Evolutionary conservation across 768 basidiomycete genomes (phyloP).

Genomic region (Ephemerocybe angulata): DNA sequence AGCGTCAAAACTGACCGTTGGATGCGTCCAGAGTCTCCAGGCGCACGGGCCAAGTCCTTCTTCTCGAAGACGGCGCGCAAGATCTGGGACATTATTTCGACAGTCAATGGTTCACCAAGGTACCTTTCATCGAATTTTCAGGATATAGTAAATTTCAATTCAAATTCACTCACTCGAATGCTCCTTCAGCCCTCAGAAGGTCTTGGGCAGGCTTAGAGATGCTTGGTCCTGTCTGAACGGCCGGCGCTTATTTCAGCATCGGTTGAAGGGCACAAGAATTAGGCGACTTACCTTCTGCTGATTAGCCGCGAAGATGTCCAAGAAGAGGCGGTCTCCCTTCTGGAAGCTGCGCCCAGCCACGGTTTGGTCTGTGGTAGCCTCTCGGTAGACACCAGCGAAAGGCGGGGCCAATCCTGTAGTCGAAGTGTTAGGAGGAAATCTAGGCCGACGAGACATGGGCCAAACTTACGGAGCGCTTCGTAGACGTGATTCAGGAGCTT

Average conservation of each 20-base stretch:
- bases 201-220: not conserved
- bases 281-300: conserved; percentile 44
- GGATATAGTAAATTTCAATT: conserved; percentile 29
- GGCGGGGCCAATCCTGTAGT: conserved; percentile 69
- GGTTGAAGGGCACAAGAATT: not conserved
- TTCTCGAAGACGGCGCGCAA: conserved; percentile 62
- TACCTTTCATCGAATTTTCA: conserved; percentile 37
- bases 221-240: too few species aligned
- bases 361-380: conserved; percentile 34
- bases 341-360: conserved; percentile 41
- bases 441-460: too few species aligned
- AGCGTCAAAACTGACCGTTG: conserved; percentile 38
- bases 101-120: conserved; percentile 48
- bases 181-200: conserved; percentile 5
- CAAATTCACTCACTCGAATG: conserved; percentile 3
- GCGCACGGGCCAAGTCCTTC: conserved; percentile 59
- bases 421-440: too few species aligned
- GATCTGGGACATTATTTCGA: conserved; percentile 57
- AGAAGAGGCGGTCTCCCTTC: conserved; percentile 54
- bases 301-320: conserved; percentile 57
- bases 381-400: conserved; percentile 67
- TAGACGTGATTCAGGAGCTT: conserved; percentile 54
- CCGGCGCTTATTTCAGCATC: too few species aligned
- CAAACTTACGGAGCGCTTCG: conserved; percentile 72
- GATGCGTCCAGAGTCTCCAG: conserved; percentile 63